A percentile compares a stretch with the other conserved stretches of the same genome.
phyloP scores from a whole-genome alignment of 331 rosid species.

The Malus hybrid region DNA sequence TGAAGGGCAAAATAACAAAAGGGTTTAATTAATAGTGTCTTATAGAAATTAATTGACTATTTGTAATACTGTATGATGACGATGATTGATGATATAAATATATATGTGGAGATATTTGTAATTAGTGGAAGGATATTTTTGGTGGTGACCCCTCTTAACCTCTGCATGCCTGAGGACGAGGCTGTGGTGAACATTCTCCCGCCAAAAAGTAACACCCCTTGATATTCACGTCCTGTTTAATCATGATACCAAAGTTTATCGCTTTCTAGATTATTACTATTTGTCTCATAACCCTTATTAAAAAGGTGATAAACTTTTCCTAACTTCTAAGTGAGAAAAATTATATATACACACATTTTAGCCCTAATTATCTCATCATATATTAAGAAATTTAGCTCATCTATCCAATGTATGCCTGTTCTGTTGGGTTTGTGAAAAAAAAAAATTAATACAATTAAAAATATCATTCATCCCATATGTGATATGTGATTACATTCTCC shows the following conservation, averaged over 20 bases:
- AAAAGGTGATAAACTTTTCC: background rate
- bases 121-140: conserved; percentile 1
- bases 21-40: background rate
- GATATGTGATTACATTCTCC: no score
- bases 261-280: conserved; percentile 2
- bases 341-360: background rate
- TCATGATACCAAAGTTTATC: background rate
- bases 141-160: conserved; percentile 12
- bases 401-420: background rate
- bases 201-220: conserved; percentile 23
- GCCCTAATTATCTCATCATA: background rate
- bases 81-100: background rate
- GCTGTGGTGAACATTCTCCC: background rate
- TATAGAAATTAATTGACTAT: background rate
- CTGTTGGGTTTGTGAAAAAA: background rate
- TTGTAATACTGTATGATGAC: background rate
- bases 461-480: no score
- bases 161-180: background rate
- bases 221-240: conserved; percentile 26
- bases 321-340: background rate
- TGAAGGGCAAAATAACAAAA: background rate
- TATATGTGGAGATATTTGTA: conserved; percentile 3
- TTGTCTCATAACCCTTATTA: background rate
- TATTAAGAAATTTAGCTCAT: background rate
- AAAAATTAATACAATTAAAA: no score